Percentiles rank a stretch among this genome's conserved stretches.
These are phyloP conservation scores for Cochliopodium minus DNA, from an alignment of 208 protist genomes.

Conservation along the genomic window DNA sequence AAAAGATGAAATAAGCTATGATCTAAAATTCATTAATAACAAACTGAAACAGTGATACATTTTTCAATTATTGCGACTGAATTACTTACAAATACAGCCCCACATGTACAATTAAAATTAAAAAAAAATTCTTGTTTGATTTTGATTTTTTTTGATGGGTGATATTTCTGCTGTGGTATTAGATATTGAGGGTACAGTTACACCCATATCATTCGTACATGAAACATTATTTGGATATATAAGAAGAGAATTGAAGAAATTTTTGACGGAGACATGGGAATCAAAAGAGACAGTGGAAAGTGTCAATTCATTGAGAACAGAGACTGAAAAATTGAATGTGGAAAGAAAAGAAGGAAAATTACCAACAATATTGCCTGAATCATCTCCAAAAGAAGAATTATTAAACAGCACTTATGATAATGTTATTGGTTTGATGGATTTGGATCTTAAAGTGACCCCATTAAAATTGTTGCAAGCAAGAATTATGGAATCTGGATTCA, in stretches of 20 bases:
- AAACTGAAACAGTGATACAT: no score
- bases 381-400: no score
- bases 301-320: no score
- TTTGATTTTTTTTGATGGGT: no score
- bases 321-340: background rate
- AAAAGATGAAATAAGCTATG: no score
- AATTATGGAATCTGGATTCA: background rate
- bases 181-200: slow-evolving; percentile 37
- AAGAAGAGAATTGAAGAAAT: slow-evolving; percentile 7
- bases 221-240: slow-evolving; percentile 31
- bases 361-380: no score
- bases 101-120: no score
- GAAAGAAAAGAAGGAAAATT: background rate
- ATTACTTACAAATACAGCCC: no score
- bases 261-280: background rate
- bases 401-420: no score
- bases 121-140: no score
- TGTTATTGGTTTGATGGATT: background rate
- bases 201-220: slow-evolving; percentile 37
- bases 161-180: slow-evolving; percentile 13
- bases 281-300: background rate
- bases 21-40: no score
- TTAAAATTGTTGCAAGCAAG: background rate
- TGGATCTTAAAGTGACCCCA: background rate
- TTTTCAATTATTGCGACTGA: no score